Base-by-base conservation (phyloP, 306 rosid species). In the Prunus campanulata region DNA sequence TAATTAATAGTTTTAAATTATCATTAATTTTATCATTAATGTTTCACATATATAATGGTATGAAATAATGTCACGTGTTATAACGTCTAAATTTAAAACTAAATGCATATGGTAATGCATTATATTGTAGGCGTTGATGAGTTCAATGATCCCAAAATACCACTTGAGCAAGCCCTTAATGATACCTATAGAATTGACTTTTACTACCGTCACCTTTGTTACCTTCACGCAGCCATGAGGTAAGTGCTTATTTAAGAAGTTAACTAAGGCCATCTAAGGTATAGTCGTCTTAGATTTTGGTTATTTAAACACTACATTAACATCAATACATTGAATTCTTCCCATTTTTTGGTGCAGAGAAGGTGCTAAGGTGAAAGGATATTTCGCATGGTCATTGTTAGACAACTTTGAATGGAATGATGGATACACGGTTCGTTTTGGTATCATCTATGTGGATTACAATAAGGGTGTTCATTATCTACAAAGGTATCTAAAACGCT, bases 351-450 rank as follows among this genome's bases (percentile, higher is more conserved):
- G 42, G 42, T 35, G 8, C 42, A 35, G 42, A 35, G 5, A 35
- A 35, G 42, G 42, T 35, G 42, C 42, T 35, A 35, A 35, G 27
- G 75, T 85, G 14, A 85, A 83, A 62, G 89, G 89, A 35, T 87
- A 80, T 44, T 85, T 87, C 69, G 87, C 69, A 48, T 83, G 87
- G 89, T 76, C 91, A 8, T 66, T 83, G 1, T 0, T 32, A 11
- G 70, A 66, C 13, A 71, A 81, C 50, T 18, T 79, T n/a, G 86
- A 83, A 80, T 84, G 90, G 89, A 42, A 42, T 74, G 46, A 46
- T 10, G 85, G 90, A 57, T 88, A 73, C 30, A 78, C 83, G 0
- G 76, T 83, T 72, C 65, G 83, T 15, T 86, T 84, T 24, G 90
- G 88, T 39, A 54, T 86, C 14, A 12, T 72, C 39, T 82, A 61